Conservation (phyloP, 2,329 filamentous ascomycete genomes). For the Amesomyces nigricolor region DNA sequence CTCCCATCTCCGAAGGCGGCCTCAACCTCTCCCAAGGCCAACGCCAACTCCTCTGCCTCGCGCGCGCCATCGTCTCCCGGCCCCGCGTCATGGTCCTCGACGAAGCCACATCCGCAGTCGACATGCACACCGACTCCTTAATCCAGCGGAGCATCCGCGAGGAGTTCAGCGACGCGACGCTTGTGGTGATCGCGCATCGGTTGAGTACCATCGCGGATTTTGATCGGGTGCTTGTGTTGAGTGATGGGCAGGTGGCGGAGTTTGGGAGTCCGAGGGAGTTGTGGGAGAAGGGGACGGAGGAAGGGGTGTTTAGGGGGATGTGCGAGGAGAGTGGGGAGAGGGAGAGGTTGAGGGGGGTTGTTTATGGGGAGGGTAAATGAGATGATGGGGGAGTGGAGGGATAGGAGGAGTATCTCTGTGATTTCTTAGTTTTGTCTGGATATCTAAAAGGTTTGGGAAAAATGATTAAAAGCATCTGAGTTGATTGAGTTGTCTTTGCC, state of each 20-base stretch:
- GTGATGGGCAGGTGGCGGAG: constrained; percentile 61
- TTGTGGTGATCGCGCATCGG: constrained; percentile 70
- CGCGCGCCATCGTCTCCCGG: constrained; percentile 63
- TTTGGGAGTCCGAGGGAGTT: constrained; percentile 60
- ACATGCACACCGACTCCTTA: constrained; percentile 68
- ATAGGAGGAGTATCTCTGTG: too few relatives aligned
- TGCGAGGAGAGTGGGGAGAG: constrained; percentile 28
- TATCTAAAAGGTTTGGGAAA: too few relatives aligned
- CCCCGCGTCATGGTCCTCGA: constrained; percentile 76
- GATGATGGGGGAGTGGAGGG: neutral
- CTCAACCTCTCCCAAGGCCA: constrained; percentile 72
- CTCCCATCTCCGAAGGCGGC: constrained; percentile 64
- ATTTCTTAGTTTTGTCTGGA: too few relatives aligned
- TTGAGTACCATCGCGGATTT: constrained; percentile 73
- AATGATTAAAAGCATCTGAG: too few relatives aligned
- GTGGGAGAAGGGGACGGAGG: constrained; percentile 41
- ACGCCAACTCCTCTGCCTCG: constrained; percentile 68
- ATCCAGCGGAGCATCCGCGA: constrained; percentile 70
- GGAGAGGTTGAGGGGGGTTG: constrained; percentile 45
- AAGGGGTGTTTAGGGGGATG: constrained; percentile 24
- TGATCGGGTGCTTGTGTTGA: constrained; percentile 66
- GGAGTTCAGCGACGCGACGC: constrained; percentile 62
- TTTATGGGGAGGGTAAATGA: constrained; percentile 30
- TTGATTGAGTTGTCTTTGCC: too few relatives aligned
- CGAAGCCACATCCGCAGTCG: constrained; percentile 72